Percentiles rank a stretch among this genome's conserved stretches.
Conservation (phyloP, 441 rosid species). For the Erodium texanum region DNA sequence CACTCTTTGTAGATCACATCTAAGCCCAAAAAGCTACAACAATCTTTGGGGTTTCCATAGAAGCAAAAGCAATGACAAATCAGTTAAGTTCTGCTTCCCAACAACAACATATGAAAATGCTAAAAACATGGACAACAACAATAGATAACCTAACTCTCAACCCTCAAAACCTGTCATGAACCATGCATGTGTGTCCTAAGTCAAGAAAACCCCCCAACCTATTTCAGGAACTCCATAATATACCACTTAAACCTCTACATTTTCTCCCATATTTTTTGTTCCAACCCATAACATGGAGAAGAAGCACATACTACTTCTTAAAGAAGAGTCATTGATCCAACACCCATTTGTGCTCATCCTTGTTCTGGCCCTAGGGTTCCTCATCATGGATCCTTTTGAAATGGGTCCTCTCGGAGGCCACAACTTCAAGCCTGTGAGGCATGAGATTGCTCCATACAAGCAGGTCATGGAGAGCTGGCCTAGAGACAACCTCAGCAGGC, state of each 20-base stretch:
- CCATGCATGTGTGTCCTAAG: conserved; percentile 22
- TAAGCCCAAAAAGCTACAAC: not conserved
- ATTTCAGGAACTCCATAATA: conserved; percentile 14
- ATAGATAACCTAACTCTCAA: conserved; percentile 36
- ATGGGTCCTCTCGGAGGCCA: conserved; percentile 66
- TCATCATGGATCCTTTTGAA: conserved; percentile 59
- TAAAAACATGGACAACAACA: conserved; percentile 25
- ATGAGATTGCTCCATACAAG: conserved; percentile 78
- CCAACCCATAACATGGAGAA: conserved; percentile 45
- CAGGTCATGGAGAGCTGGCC: conserved; percentile 83
- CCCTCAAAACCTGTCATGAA: conserved; percentile 30
- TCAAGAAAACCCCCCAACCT: conserved; percentile 6
- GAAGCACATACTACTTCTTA: conserved; percentile 25
- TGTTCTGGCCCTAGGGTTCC: conserved; percentile 46
- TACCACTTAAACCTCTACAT: conserved; percentile 10
- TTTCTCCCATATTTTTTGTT: conserved; percentile 7
- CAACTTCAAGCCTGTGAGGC: conserved; percentile 77
- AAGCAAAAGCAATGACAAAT: not conserved
- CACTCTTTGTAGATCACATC: no score
- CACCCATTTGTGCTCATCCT: conserved; percentile 44
- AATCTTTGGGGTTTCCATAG: not conserved
- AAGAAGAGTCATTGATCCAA: conserved; percentile 39
- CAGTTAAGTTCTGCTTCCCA: not conserved
- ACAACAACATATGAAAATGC: conserved; percentile 15
- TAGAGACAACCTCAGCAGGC: conserved; percentile 54